Conservation (phyloP, 2,329 filamentous ascomycete genomes). For the Akanthomyces muscarius region DNA sequence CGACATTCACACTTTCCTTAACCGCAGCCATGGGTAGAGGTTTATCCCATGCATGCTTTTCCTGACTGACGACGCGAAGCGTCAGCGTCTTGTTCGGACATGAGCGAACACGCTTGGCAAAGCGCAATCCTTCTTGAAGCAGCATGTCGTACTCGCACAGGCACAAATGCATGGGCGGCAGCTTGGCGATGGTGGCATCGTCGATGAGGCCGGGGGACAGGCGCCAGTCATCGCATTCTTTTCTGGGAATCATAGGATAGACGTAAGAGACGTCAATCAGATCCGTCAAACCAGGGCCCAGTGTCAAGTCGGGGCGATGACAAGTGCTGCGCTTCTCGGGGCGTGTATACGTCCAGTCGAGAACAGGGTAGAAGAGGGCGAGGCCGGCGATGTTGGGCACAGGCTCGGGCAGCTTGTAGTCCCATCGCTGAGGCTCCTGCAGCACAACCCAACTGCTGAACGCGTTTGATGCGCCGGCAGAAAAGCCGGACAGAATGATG, state of each 20-base stretch:
- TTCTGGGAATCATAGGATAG: slow-evolving; percentile 44
- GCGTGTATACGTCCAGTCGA: slow-evolving; percentile 57
- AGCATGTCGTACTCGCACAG: slow-evolving; percentile 65
- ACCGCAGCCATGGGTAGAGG: slow-evolving; percentile 39
- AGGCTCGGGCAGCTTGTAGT: slow-evolving; percentile 36
- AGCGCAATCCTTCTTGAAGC: slow-evolving; percentile 55
- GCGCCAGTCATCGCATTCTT: slow-evolving; percentile 47
- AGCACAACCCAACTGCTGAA: slow-evolving; percentile 46
- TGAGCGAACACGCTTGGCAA: slow-evolving; percentile 52
- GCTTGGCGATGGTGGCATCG: slow-evolving; percentile 48
- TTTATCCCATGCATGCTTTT: slow-evolving; percentile 48
- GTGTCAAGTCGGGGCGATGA: slow-evolving; percentile 51
- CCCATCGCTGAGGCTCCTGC: slow-evolving; percentile 38
- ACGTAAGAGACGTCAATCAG: slow-evolving; percentile 62
- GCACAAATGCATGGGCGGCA: slow-evolving; percentile 53
- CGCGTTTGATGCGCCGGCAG: slow-evolving; percentile 56
- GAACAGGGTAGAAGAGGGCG: slow-evolving; percentile 58
- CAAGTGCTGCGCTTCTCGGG: slow-evolving; percentile 53
- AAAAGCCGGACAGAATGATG: slow-evolving; percentile 61
- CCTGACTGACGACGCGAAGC: slow-evolving; percentile 41
- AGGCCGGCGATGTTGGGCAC: slow-evolving; percentile 48
- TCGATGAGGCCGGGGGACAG: slow-evolving; percentile 56
- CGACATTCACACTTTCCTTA: slow-evolving; percentile 41
- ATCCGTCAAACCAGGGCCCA: slow-evolving; percentile 55
- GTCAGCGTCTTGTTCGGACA: slow-evolving; percentile 29